Percentiles rank a stretch among this genome's conserved stretches.
phyloP scores from a whole-genome alignment of 2,329 filamentous ascomycete species.

The Hysterium pulicare region DNA sequence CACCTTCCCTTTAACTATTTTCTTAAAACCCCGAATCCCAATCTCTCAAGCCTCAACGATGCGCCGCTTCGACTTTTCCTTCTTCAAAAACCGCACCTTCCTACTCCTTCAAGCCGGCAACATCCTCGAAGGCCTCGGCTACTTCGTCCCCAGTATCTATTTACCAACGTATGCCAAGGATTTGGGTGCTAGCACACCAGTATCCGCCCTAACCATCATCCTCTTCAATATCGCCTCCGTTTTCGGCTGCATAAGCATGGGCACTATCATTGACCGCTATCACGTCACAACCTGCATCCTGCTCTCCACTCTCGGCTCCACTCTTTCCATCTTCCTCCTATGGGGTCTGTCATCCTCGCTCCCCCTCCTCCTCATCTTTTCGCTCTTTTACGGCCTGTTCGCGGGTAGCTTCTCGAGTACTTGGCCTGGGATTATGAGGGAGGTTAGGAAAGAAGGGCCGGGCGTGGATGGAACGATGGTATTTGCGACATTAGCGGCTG shows the following conservation, averaged over 20 bases:
- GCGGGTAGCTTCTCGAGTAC: slow-evolving; percentile 24
- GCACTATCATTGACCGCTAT: slow-evolving; percentile 40
- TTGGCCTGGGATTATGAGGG: slow-evolving; percentile 25
- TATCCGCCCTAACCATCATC: slow-evolving; percentile 32
- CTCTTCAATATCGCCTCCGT: slow-evolving; percentile 36
- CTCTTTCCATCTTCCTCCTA: slow-evolving; percentile 41
- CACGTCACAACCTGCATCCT: slow-evolving; percentile 41
- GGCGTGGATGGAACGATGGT: slow-evolving; percentile 36
- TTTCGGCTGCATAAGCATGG: slow-evolving; percentile 35
- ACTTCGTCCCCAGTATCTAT: slow-evolving; percentile 40
- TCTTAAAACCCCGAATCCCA: slow-evolving; percentile 33
- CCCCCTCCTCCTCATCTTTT: slow-evolving; percentile 31
- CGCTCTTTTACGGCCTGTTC: slow-evolving; percentile 35
- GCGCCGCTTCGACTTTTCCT: slow-evolving; percentile 26
- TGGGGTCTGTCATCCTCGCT: slow-evolving; percentile 47
- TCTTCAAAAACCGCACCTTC: slow-evolving; percentile 28
- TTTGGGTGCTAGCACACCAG: slow-evolving; percentile 19
- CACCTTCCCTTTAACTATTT: slow-evolving; percentile 30
- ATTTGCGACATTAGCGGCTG: slow-evolving; percentile 45
- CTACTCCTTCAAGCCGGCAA: slow-evolving; percentile 33
- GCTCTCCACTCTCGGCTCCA: slow-evolving; percentile 41
- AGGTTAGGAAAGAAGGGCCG: slow-evolving; percentile 10
- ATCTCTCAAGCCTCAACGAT: slow-evolving; percentile 11
- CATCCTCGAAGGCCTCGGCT: slow-evolving; percentile 37
- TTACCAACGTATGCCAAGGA: slow-evolving; percentile 34